These are phyloP conservation scores for Aspergillus felis DNA, from an alignment of 2,329 filamentous ascomycete species.

Conservation along the genomic window DNA sequence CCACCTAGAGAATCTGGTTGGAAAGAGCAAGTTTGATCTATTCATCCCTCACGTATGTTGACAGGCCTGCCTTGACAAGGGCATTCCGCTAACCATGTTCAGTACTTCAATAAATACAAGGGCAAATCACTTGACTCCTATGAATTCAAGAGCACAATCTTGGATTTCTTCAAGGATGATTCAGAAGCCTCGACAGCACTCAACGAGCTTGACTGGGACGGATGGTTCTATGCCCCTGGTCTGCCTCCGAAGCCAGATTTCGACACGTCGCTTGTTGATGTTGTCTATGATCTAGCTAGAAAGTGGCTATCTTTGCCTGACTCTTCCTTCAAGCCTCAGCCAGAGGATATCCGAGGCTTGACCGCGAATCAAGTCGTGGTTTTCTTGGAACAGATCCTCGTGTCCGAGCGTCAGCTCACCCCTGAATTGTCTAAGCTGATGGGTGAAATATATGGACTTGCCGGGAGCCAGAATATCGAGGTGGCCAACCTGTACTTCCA, in stretches of 20 bases:
- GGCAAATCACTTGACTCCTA: constrained; percentile 86
- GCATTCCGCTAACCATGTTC: constrained; percentile 4
- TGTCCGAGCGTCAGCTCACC: constrained; percentile 61
- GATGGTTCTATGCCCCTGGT: constrained; percentile 82
- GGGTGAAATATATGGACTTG: constrained; percentile 70
- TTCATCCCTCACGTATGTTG: constrained; percentile 74
- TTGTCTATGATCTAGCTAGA: constrained; percentile 75
- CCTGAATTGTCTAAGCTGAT: constrained; percentile 65
- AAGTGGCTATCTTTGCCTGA: constrained; percentile 65
- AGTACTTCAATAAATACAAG: constrained; percentile 82
- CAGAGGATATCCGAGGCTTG: constrained; percentile 68
- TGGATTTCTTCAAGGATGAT: constrained; percentile 77
- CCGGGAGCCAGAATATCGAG: constrained; percentile 78
- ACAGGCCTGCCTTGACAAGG: background rate
- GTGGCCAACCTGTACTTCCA: constrained; percentile 75
- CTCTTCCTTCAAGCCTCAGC: constrained; percentile 55
- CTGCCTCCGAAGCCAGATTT: constrained; percentile 87
- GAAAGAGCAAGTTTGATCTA: constrained; percentile 82
- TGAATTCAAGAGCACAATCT: constrained; percentile 84
- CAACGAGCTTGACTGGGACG: constrained; percentile 79
- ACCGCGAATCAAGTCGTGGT: constrained; percentile 86
- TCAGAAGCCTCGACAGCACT: constrained; percentile 58
- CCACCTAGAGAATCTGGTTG: constrained; percentile 80
- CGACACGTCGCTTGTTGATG: constrained; percentile 80
- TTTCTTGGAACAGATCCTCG: constrained; percentile 77